Evolutionary conservation across 2,329 filamentous ascomycete species (phyloP), one percentile per base, ranked within the genome.

Genomic region (Colletotrichum tabaci): DNA sequence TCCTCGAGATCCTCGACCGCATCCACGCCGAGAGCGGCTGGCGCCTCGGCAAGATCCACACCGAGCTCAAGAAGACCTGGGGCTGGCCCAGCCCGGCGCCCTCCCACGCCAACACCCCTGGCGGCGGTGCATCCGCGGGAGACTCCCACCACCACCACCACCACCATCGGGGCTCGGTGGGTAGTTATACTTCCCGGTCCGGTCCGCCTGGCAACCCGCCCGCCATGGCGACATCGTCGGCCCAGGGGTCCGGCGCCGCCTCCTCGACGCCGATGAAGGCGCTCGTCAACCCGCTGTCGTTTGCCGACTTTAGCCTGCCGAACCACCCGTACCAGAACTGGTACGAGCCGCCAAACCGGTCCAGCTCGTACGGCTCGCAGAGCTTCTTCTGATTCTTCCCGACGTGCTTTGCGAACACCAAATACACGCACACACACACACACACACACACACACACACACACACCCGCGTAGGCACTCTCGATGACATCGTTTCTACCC

Each of bases 311-410:
- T 79, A 92, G 87, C 30, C 85, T 92, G 75, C 92, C 93, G 4
- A 91, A 94, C 74, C 93, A 95, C 81, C 94, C 94, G 1, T 97
- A 96, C 77, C 92, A 94, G 78, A 90, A 91, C 61, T 92, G 92
- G 81, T 97, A 96, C 76, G 91, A 94, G 73, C 91, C 93, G 46
- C 93, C 93, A 1, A 92, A 88, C 75, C 86, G 80, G 56, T 71
- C 67, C n/a, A 72, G 65, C 38, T 56, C 67, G 40, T 73, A 67
- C 42, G 56, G 50, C 47, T 66, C 71, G 16, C 73, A 74, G 55
- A 23, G 30, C 21, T 65, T 74, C 57, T 56, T 69, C 3, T 74
- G 61, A 74, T 64, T 15, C 1, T 49, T 13, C 15, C 13, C 3
- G 18, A 8, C 21, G 21, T 57, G 18, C 18, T 40, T 40, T 13